Conservation (phyloP, 768 basidiomycete species). For the Krasilnikovozyma curviuscula region DNA sequence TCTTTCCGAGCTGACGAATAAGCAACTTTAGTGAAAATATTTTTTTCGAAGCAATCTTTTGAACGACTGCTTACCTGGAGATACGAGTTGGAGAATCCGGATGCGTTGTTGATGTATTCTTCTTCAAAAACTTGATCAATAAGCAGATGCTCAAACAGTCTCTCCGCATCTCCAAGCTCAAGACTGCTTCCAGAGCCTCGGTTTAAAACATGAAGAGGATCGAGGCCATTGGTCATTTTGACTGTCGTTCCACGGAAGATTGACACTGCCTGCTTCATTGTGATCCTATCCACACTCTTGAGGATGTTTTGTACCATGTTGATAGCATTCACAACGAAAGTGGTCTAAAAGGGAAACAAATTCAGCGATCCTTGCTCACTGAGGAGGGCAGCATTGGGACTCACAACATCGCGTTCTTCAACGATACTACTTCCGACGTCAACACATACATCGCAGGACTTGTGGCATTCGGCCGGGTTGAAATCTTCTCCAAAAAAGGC, state of each 20-base stretch:
- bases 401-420: conserved; percentile 35
- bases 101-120: conserved; percentile 31
- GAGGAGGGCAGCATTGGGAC: neutral
- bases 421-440: conserved; percentile 31
- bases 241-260: conserved; percentile 48
- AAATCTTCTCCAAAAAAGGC: conserved; percentile 76
- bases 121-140: conserved; percentile 36
- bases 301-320: conserved; percentile 37
- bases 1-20: too few relatives aligned
- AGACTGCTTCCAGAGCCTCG: conserved; percentile 38
- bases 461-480: conserved; percentile 42
- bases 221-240: conserved; percentile 32
- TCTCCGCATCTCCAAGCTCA: conserved; percentile 40
- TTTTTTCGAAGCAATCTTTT: too few relatives aligned
- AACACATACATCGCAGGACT: conserved; percentile 68
- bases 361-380: too few relatives aligned
- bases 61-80: conserved; percentile 25
- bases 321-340: conserved; percentile 38
- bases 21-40: too few relatives aligned
- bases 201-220: conserved; percentile 32
- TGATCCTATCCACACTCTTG: conserved; percentile 35
- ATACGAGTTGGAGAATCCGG: conserved; percentile 29
- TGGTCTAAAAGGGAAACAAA: conserved; percentile 22
- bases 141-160: conserved; percentile 42
- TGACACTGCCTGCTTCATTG: conserved; percentile 40